phyloP scores from a whole-genome alignment of 805 yeast genomes.

The Lipomyces yamanashiensis region DNA sequence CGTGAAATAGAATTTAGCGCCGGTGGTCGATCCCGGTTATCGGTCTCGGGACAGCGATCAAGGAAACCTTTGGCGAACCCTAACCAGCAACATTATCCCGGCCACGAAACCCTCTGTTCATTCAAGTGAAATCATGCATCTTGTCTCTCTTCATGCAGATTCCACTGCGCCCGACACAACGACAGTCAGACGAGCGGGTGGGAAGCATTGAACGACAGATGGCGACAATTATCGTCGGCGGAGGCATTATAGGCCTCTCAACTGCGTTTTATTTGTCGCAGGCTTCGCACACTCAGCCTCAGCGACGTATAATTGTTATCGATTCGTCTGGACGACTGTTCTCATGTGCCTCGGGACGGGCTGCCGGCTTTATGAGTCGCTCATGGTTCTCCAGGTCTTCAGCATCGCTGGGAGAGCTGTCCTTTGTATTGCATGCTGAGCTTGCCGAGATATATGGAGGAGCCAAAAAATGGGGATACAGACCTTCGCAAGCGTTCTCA shows the following conservation, averaged over 20 bases:
- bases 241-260: conserved; percentile 38
- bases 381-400: conserved; percentile 33
- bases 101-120: no score
- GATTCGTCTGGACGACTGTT: conserved; percentile 34
- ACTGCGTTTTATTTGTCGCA: conserved; percentile 32
- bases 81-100: no score
- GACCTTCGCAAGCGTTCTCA: conserved; percentile 36
- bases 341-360: conserved; percentile 37
- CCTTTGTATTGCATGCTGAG: conserved; percentile 33
- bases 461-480: conserved; percentile 32
- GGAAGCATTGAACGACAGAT: conserved; percentile 1
- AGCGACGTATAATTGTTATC: conserved; percentile 28
- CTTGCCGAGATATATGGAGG: conserved; percentile 33
- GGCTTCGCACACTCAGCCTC: conserved; percentile 6
- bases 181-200: background rate
- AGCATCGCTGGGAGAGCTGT: conserved; percentile 34
- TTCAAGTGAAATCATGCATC: no score
- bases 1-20: no score
- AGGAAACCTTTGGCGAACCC: no score
- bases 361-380: conserved; percentile 36
- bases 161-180: background rate
- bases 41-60: no score
- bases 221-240: conserved; percentile 38
- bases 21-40: no score
- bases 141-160: background rate